Conservation (phyloP, 2,329 filamentous ascomycete species). For the Neobulgaria alba region DNA sequence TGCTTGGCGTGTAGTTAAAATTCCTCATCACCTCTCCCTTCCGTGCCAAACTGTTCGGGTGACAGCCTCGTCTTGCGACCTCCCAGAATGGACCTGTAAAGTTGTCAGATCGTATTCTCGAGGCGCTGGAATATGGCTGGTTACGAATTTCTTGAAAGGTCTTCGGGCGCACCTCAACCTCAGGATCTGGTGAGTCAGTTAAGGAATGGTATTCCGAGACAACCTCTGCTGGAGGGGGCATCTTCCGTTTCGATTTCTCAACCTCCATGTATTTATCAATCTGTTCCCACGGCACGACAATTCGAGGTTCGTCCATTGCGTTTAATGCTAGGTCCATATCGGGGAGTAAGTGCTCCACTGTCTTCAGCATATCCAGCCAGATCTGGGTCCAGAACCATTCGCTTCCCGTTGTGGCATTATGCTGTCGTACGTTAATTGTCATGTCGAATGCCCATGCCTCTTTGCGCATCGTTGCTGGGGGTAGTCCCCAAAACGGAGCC, state of each 20-base stretch:
- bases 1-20: slow-evolving; percentile 39
- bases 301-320: slow-evolving; percentile 54
- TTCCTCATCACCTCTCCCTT: slow-evolving; percentile 35
- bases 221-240: slow-evolving; percentile 49
- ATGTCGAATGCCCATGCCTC: slow-evolving; percentile 49
- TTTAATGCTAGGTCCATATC: slow-evolving; percentile 61
- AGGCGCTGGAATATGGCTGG: neutral
- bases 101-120: too few species aligned
- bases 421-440: slow-evolving; percentile 49
- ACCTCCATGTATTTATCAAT: slow-evolving; percentile 41
- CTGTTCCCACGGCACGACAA: slow-evolving; percentile 49
- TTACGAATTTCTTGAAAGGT: slow-evolving; percentile 21
- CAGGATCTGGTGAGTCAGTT: slow-evolving; percentile 29
- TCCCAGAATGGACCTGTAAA: slow-evolving; percentile 45
- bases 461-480: slow-evolving; percentile 38
- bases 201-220: slow-evolving; percentile 41
- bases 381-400: slow-evolving; percentile 36
- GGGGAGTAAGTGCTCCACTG: slow-evolving; percentile 44
- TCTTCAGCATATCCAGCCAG: slow-evolving; percentile 29
- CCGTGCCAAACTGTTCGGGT: slow-evolving; percentile 53
- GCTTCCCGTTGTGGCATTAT: slow-evolving; percentile 39
- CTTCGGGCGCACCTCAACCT: slow-evolving; percentile 8
- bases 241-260: slow-evolving; percentile 36
- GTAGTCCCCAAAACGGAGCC: slow-evolving; percentile 38
- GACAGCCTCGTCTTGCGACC: slow-evolving; percentile 50